Percentiles rank a stretch among this genome's conserved stretches.
Conservation (phyloP, 768 basidiomycete species). For the Tylopilus vinaceipallidus region DNA sequence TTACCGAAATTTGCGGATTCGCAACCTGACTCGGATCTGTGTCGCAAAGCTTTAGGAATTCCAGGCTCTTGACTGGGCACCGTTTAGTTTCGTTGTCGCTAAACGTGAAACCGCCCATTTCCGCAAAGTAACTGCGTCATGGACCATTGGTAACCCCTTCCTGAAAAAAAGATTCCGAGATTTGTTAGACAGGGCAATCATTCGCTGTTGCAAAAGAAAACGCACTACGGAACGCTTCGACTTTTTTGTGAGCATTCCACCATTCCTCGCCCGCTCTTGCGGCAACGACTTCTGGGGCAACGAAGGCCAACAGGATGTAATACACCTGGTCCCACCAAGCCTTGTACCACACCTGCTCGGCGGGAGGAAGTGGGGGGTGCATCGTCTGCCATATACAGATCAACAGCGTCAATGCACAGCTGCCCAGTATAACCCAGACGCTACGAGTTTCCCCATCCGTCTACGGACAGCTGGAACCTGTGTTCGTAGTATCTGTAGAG, state of each 20-base stretch:
- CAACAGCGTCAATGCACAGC: neutral
- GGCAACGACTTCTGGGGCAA: neutral
- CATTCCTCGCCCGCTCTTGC: neutral
- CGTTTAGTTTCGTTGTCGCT: neutral
- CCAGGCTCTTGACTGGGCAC: too few relatives aligned
- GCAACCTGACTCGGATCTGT: neutral
- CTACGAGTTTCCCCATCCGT: neutral
- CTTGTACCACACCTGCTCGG: neutral
- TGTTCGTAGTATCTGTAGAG: neutral
- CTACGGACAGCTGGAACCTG: neutral
- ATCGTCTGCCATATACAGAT: neutral
- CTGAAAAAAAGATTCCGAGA: neutral
- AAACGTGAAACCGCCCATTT: neutral
- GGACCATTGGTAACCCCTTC: neutral
- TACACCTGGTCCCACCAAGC: neutral
- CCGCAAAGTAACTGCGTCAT: neutral
- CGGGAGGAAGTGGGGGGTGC: neutral
- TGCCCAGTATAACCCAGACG: neutral
- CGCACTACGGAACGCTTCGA: neutral
- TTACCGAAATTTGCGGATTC: neutral
- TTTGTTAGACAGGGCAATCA: neutral
- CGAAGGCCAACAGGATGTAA: neutral
- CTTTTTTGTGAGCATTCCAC: neutral
- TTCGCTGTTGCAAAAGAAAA: too few relatives aligned
- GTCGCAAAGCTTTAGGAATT: neutral